These are phyloP conservation scores for Aquilaria yunnanensis DNA, from an alignment of 345 rosid species.

Conservation along the genomic window DNA sequence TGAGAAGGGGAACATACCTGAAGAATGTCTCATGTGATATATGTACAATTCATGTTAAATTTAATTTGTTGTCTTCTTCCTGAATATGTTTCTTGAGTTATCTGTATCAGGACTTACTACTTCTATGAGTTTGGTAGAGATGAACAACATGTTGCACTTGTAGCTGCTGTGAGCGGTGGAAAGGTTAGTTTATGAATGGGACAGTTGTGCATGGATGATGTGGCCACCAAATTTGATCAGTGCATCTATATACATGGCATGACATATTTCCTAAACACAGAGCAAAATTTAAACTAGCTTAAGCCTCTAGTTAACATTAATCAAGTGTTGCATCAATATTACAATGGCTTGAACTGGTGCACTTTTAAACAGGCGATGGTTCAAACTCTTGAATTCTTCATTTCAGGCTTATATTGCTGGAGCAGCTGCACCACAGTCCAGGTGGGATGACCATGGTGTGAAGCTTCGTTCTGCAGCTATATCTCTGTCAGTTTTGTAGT, in stretches of 20 bases:
- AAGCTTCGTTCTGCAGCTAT: conserved; percentile 81
- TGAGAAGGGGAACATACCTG: neutral
- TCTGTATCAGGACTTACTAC: conserved; percentile 69
- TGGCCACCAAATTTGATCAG: no score
- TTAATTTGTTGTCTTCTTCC: conserved; percentile 5
- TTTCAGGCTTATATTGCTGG: conserved; percentile 72
- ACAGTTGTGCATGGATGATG: neutral
- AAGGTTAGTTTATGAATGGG: conserved; percentile 41
- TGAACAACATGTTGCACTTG: conserved; percentile 65
- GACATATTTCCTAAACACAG: no score
- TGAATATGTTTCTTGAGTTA: conserved; percentile 4
- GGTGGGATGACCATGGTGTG: conserved; percentile 75
- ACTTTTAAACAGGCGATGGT: no score
- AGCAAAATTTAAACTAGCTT: no score
- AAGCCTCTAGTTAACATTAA: no score
- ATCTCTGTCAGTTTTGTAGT: conserved; percentile 49
- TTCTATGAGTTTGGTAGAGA: conserved; percentile 83
- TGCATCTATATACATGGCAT: no score
- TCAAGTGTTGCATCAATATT: no score
- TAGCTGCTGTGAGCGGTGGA: conserved; percentile 68
- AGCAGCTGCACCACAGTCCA: conserved; percentile 78
- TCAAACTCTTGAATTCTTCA: no score
- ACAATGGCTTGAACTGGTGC: no score
- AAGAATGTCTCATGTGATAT: conserved; percentile 1
- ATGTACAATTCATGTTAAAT: neutral